Percentiles rank a stretch among this genome's conserved stretches.
These are phyloP conservation scores for Pyrenophora teres DNA, from an alignment of 2,329 filamentous ascomycete species.

Conservation along the genomic window DNA sequence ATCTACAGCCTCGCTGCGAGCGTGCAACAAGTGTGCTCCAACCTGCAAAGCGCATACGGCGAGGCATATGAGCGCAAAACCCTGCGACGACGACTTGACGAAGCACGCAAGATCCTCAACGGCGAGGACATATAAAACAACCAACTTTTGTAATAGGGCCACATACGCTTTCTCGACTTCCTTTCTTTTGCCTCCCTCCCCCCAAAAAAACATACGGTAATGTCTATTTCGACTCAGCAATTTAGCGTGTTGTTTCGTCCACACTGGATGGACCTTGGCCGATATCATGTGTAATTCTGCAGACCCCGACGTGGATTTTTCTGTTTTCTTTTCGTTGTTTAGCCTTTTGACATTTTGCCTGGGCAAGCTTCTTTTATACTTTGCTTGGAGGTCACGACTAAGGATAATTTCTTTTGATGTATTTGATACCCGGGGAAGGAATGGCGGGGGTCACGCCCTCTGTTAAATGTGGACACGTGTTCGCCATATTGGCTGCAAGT, in stretches of 20 bases:
- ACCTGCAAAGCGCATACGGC: constrained; percentile 55
- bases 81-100: constrained; percentile 73
- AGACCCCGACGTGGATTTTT: not conserved
- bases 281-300: constrained; percentile 12
- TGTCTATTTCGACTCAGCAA: constrained; percentile 36
- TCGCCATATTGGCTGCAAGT: constrained; percentile 5
- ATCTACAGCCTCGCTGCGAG: constrained; percentile 57
- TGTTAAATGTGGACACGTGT: constrained; percentile 22
- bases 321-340: not conserved
- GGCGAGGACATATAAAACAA: constrained; percentile 58
- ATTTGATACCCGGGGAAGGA: constrained; percentile 39
- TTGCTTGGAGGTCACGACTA: constrained; percentile 16
- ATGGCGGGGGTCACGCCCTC: constrained; percentile 25
- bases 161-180: not conserved
- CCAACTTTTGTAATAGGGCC: constrained; percentile 25
- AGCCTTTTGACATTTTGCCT: not conserved
- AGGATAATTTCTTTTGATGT: constrained; percentile 19
- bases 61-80: constrained; percentile 63
- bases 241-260: constrained; percentile 27
- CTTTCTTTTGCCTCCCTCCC: not conserved
- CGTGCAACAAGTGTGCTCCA: constrained; percentile 58
- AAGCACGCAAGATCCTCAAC: constrained; percentile 73
- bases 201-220: constrained; percentile 23
- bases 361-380: constrained; percentile 1
- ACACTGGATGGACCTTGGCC: constrained; percentile 7